Evolutionary conservation across 202 grass and related monocot genomes (phyloP), one percentile per base, ranked within the genome.

Genomic region (Digitaria exilis): DNA sequence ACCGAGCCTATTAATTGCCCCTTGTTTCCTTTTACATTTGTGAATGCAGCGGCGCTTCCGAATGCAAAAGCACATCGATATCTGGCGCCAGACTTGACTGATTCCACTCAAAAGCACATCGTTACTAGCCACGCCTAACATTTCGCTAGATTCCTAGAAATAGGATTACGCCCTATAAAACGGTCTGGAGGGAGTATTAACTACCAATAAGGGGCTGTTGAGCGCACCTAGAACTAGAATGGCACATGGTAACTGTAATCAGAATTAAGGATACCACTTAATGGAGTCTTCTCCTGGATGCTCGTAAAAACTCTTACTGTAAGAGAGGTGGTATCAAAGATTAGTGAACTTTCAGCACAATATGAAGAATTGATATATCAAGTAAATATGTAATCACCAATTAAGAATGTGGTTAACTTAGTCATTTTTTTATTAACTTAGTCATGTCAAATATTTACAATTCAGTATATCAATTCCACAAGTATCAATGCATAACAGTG

Each of bases 231-330:
- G 22, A 71, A 81, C 42, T 55, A 73, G 52, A 51, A 84, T 41
- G 39, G 48, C 4, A 77, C 43, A 89, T 39, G 18, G 68, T 37
- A 79, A 64, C n/a, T 45, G 17, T 69, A 93, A 91, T 65, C 46
- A 80, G 31, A 86, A 82, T 32, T 11, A 85, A 97, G 90, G 92
- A 95, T 98, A 98, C 95, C 85, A 60, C 88, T 98, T 77, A 89
- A 82, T 12, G 95, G 92, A 90, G 95, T 92, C 79, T 88, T 88
- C 85, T 98, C 95, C 84, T 98, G 92, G 77, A 95, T 89, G 85
- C 88, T 98, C 41, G 92, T 98, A 64, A 98, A 98, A 78, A 98
- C 89, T 93, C 95, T 88, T 71, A 95, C 92, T 98, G 90, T 62
- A 90, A 76, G 12, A 75, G 26, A 90, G 59, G 24, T 9, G 26